Conservation (phyloP, 306 rosid species). For the Cajanus cajan region DNA sequence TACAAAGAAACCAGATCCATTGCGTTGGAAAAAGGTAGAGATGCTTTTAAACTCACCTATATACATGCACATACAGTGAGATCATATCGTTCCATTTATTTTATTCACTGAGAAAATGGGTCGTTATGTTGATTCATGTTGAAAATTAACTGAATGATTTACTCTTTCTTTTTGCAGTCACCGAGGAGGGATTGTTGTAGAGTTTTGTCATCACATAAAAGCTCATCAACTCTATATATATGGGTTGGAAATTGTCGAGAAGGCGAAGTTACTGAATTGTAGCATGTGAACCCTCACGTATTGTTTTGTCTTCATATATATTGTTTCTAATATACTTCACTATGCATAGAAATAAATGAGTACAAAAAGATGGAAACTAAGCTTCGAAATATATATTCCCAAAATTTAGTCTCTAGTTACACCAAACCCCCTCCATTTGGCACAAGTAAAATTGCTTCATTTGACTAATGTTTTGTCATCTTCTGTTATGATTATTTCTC, state of each 20-base stretch:
- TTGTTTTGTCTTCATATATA: background rate
- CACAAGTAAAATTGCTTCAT: background rate
- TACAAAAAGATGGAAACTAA: slow-evolving; percentile 10
- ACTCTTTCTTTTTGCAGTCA: slow-evolving; percentile 54
- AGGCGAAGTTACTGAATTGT: slow-evolving; percentile 64
- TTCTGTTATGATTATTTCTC: background rate
- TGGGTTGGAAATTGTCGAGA: slow-evolving; percentile 65
- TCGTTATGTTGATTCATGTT: background rate
- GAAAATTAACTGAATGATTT: background rate
- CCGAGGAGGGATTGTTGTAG: slow-evolving; percentile 95
- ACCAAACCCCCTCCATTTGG: slow-evolving; percentile 21
- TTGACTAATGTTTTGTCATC: slow-evolving; percentile 4
- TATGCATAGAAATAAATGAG: slow-evolving; percentile 22
- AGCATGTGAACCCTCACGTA: slow-evolving; percentile 22
- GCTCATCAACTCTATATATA: slow-evolving; percentile 48
- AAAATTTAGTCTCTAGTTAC: slow-evolving; percentile 17
- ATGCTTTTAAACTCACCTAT: background rate
- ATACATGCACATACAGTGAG: background rate
- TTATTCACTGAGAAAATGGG: background rate
- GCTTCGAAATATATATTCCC: background rate
- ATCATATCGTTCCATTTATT: background rate
- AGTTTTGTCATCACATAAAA: slow-evolving; percentile 52
- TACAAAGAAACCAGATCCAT: slow-evolving; percentile 64
- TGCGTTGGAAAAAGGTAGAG: slow-evolving; percentile 67
- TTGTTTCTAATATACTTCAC: slow-evolving; percentile 13